These are phyloP conservation scores for Glonium stellatum DNA, from an alignment of 495 filamentous ascomycete species.

Conservation along the genomic window DNA sequence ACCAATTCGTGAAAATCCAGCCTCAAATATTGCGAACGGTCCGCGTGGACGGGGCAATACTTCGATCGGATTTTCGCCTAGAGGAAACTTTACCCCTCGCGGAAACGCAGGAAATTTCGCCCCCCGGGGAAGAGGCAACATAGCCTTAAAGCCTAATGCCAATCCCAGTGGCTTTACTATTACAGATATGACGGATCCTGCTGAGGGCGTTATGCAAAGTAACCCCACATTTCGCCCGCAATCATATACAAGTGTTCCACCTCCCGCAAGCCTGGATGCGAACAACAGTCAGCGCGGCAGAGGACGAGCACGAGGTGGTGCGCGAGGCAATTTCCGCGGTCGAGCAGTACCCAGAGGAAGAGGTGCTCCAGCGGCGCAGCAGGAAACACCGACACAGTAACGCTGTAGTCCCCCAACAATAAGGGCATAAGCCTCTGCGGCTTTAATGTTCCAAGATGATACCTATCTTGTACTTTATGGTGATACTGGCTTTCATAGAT, in stretches of 20 bases:
- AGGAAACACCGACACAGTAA: too few relatives aligned
- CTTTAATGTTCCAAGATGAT: too few relatives aligned
- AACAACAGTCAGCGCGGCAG: slow-evolving; percentile 42
- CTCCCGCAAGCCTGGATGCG: slow-evolving; percentile 59
- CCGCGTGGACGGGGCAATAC: slow-evolving; percentile 17
- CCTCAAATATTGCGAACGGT: background rate
- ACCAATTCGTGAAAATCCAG: slow-evolving; percentile 20
- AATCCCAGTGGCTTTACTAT: slow-evolving; percentile 47
- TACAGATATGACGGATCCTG: slow-evolving; percentile 46
- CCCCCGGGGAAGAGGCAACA: slow-evolving; percentile 28
- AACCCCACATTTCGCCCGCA: slow-evolving; percentile 52
- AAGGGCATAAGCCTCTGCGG: too few relatives aligned
- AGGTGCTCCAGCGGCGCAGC: background rate
- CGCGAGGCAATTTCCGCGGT: slow-evolving; percentile 16
- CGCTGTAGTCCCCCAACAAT: too few relatives aligned
- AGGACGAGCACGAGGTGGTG: slow-evolving; percentile 28
- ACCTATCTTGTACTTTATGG: too few relatives aligned
- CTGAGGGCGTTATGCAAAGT: slow-evolving; percentile 44
- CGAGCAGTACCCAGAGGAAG: slow-evolving; percentile 17
- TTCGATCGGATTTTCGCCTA: background rate
- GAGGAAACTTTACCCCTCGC: slow-evolving; percentile 34
- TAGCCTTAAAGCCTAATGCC: slow-evolving; percentile 36
- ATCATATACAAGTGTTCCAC: slow-evolving; percentile 68
- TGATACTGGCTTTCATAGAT: too few relatives aligned
- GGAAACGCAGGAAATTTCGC: slow-evolving; percentile 15